Conservation (phyloP, 2,329 filamentous ascomycete species). For the Sclerotinia nivalis region DNA sequence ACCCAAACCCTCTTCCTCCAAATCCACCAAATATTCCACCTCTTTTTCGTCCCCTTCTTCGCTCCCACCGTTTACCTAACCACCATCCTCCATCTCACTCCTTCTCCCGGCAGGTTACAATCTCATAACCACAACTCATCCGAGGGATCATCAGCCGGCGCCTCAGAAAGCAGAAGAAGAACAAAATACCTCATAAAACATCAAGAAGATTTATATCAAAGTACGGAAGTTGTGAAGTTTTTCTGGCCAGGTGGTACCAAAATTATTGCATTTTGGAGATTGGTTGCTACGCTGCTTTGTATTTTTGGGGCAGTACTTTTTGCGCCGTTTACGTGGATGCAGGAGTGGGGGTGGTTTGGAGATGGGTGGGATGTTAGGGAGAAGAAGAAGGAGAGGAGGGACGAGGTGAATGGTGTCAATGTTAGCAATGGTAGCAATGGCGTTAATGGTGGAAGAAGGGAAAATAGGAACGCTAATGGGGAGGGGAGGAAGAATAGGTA, state of each 20-base stretch:
- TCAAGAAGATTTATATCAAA: constrained; percentile 82
- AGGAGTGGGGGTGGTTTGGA: constrained; percentile 44
- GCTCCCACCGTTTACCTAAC: constrained; percentile 66
- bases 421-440: too few species aligned
- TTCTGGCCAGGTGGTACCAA: constrained; percentile 60
- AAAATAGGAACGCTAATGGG: background rate
- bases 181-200: constrained; percentile 67
- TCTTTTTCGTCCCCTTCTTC: constrained; percentile 79
- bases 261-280: constrained; percentile 55
- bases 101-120: constrained; percentile 38
- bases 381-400: background rate
- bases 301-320: constrained; percentile 56
- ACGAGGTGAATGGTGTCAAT: background rate
- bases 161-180: background rate
- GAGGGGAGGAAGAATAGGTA: background rate
- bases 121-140: background rate
- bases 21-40: constrained; percentile 71
- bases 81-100: constrained; percentile 64
- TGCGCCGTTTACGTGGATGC: constrained; percentile 52
- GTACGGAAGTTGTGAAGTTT: constrained; percentile 74
- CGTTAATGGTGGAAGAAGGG: background rate
- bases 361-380: background rate
- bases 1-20: constrained; percentile 70
- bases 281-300: constrained; percentile 60
- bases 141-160: background rate